Evolutionary conservation across 352 stramenopile species (phyloP).

Genomic region (Phytophthora ohioensis): DNA sequence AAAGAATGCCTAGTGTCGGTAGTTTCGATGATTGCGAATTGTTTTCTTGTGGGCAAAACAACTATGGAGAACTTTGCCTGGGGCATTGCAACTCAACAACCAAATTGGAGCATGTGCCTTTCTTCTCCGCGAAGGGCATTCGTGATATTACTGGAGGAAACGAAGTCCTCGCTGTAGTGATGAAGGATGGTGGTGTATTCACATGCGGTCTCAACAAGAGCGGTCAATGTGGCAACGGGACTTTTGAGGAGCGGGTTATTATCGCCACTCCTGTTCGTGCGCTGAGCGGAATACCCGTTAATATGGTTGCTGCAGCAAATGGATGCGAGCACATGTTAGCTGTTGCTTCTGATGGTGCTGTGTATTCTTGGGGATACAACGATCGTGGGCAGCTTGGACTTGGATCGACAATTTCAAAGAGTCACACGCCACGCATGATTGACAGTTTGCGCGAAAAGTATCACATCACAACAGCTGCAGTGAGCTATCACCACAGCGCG

Average conservation of each 20-base stretch:
- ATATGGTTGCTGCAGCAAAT: constrained; percentile 82
- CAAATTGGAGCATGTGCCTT: constrained; percentile 86
- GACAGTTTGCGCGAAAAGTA: constrained; percentile 89
- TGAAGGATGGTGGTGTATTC: constrained; percentile 83
- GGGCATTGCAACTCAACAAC: constrained; percentile 89
- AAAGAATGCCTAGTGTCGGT: constrained; percentile 19
- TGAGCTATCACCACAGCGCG: constrained; percentile 90
- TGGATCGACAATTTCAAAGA: constrained; percentile 88
- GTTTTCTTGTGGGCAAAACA: constrained; percentile 91
- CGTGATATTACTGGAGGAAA: constrained; percentile 83
- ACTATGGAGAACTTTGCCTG: constrained; percentile 88
- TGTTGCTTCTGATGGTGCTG: constrained; percentile 73
- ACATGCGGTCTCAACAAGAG: constrained; percentile 92
- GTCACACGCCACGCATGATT: constrained; percentile 83
- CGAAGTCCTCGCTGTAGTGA: constrained; percentile 85
- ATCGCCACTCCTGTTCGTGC: constrained; percentile 77
- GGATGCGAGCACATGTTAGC: constrained; percentile 91
- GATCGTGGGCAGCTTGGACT: constrained; percentile 86
- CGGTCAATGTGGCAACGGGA: constrained; percentile 88
- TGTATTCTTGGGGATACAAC: constrained; percentile 91
- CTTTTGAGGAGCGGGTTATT: constrained; percentile 88
- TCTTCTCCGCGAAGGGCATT: constrained; percentile 83
- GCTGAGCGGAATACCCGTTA: constrained; percentile 68
- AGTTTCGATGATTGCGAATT: constrained; percentile 88
- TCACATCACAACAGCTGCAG: constrained; percentile 69